Conservation (phyloP, 306 rosid genomes). For the Dalbergia cultrata region DNA sequence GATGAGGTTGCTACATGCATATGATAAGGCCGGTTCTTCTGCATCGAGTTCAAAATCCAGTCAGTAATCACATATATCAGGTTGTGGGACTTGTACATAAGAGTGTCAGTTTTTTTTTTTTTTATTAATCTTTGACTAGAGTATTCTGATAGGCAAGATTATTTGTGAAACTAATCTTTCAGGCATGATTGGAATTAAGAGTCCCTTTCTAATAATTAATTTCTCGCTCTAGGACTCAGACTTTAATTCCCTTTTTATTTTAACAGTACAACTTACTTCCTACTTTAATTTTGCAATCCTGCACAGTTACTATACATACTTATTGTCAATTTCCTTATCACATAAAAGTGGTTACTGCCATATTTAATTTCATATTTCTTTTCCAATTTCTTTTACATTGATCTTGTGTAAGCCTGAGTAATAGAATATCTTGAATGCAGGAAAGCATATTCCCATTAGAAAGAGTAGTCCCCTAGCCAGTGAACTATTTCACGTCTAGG, state of each 20-base stretch:
- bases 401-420: too few relatives aligned
- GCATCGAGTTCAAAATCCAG: background rate
- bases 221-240: too few relatives aligned
- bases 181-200: too few relatives aligned
- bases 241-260: too few relatives aligned
- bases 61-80: background rate
- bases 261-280: too few relatives aligned
- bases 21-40: background rate
- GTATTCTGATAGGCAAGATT: too few relatives aligned
- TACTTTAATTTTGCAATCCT: too few relatives aligned
- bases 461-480: background rate
- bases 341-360: background rate
- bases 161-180: too few relatives aligned
- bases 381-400: background rate
- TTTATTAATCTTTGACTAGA: too few relatives aligned
- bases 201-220: too few relatives aligned
- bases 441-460: constrained; percentile 22
- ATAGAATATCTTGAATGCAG: background rate
- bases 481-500: background rate
- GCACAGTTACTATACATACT: too few relatives aligned
- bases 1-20: background rate
- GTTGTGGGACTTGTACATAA: background rate
- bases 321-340: background rate
- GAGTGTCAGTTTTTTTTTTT: too few relatives aligned
- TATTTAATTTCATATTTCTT: background rate